Evolutionary conservation across 176 grass and related monocot genomes (phyloP).

Genomic region (Dendrocalamus sinicus): DNA sequence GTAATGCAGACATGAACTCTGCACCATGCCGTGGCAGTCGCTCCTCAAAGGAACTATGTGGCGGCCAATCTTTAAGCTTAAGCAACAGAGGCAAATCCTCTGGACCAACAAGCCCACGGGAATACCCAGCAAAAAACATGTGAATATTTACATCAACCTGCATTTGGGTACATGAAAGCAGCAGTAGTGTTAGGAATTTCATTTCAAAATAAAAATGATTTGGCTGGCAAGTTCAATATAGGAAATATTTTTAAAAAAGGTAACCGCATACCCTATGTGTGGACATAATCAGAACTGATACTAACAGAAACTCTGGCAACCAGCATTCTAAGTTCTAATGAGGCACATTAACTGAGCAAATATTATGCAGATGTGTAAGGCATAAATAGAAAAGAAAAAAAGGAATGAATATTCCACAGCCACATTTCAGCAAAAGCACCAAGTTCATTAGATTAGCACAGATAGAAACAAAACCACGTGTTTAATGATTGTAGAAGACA

Average conservation of each 20-base stretch:
- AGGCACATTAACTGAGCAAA: background rate
- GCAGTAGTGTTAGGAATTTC: background rate
- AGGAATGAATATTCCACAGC: background rate
- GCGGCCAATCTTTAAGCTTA: constrained; percentile 92
- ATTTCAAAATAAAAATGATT: constrained; percentile 10
- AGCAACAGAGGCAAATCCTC: constrained; percentile 64
- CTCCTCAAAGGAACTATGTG: constrained; percentile 67
- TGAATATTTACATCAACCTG: constrained; percentile 68
- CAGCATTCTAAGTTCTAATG: background rate
- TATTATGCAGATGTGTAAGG: background rate
- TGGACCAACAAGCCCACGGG: constrained; percentile 35
- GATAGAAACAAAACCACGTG: background rate
- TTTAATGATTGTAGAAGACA: background rate
- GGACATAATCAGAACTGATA: background rate
- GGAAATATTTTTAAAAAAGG: background rate
- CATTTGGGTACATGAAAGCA: constrained; percentile 6
- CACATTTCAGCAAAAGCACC: constrained; percentile 1
- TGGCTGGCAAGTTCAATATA: background rate
- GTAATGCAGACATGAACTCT: constrained; percentile 74
- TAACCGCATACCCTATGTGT: background rate
- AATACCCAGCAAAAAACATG: constrained; percentile 76
- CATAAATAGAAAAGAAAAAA: background rate
- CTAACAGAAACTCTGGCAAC: background rate
- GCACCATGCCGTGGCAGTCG: constrained; percentile 68
- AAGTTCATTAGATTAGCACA: background rate